Percentiles rank a stretch among this genome's conserved stretches.
Evolutionary conservation across 148 eudicot genomes (phyloP).

Genomic region (Cornus controversa): DNA sequence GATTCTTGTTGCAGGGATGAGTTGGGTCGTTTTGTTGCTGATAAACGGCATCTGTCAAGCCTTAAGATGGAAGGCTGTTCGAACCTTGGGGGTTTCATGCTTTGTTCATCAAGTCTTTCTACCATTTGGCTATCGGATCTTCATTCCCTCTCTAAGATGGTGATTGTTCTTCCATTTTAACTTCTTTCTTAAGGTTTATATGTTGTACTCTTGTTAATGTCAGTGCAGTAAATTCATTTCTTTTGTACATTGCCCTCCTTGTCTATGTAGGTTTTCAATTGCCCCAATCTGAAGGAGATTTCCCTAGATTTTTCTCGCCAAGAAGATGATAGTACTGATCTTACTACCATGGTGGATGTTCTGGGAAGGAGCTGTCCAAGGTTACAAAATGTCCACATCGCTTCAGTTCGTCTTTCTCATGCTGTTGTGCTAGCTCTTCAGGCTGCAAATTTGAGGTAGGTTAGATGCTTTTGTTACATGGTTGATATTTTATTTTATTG

Average conservation of each 20-base stretch:
- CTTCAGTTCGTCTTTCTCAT: conserved; percentile 69
- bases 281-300: conserved; percentile 82
- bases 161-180: conserved; percentile 26
- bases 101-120: conserved; percentile 69
- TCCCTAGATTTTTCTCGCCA: conserved; percentile 72
- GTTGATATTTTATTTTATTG: neutral
- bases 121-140: conserved; percentile 93
- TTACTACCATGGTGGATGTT: conserved; percentile 59
- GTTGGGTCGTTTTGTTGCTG: conserved; percentile 81
- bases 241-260: neutral
- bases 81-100: conserved; percentile 56
- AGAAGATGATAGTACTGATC: conserved; percentile 77
- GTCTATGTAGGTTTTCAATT: conserved; percentile 59
- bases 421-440: conserved; percentile 79
- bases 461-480: neutral
- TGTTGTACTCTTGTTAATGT: neutral
- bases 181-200: neutral
- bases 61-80: conserved; percentile 93
- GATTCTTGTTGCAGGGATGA: conserved; percentile 70
- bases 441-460: conserved; percentile 79
- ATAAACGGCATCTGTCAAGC: conserved; percentile 66
- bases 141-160: conserved; percentile 82
- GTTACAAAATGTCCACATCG: conserved; percentile 82
- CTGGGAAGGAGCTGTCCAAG: conserved; percentile 77
- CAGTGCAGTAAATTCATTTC: neutral